Evolutionary conservation across 2,329 filamentous ascomycete genomes (phyloP).

Genomic region (Paramyrothecium sp.): DNA sequence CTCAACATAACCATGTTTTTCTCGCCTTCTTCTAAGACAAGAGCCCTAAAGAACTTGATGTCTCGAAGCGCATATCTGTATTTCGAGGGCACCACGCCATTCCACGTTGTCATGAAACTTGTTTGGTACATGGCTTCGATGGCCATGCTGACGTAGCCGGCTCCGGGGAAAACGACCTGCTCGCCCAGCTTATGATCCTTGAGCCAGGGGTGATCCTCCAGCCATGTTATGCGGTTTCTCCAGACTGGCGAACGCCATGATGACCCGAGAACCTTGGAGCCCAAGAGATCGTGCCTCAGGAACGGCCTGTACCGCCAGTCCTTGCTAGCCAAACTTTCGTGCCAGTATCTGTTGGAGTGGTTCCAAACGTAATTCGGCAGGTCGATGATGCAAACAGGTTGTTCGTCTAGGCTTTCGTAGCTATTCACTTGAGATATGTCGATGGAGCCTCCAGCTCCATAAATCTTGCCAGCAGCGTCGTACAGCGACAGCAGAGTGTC

Average conservation of each 20-base stretch:
- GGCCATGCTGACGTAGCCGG: conserved; percentile 38
- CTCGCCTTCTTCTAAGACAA: conserved; percentile 6
- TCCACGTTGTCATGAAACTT: background rate
- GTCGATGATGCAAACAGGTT: conserved; percentile 23
- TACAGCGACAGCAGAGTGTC: conserved; percentile 2
- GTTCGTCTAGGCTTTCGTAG: background rate
- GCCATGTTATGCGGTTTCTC: conserved; percentile 31
- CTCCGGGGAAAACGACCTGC: conserved; percentile 36
- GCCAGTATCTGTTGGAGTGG: conserved; percentile 40
- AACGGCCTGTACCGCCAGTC: conserved; percentile 32
- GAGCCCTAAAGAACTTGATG: conserved; percentile 6
- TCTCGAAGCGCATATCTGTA: conserved; percentile 7
- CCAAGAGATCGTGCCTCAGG: conserved; percentile 40
- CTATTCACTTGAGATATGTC: conserved; percentile 4
- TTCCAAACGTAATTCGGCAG: conserved; percentile 46
- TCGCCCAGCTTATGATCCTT: conserved; percentile 39
- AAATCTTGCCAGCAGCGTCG: conserved; percentile 4
- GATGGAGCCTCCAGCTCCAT: conserved; percentile 2
- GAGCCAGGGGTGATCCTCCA: conserved; percentile 39
- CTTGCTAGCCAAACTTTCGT: conserved; percentile 35
- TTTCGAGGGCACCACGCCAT: background rate
- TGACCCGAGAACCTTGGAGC: conserved; percentile 28
- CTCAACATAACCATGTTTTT: background rate
- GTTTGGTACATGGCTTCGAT: conserved; percentile 34
- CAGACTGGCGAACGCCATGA: conserved; percentile 30